A percentile compares a stretch with the other conserved stretches of the same genome.
These are phyloP conservation scores for Pseudevernia furfuracea DNA, from an alignment of 495 filamentous ascomycete genomes.

Conservation along the genomic window DNA sequence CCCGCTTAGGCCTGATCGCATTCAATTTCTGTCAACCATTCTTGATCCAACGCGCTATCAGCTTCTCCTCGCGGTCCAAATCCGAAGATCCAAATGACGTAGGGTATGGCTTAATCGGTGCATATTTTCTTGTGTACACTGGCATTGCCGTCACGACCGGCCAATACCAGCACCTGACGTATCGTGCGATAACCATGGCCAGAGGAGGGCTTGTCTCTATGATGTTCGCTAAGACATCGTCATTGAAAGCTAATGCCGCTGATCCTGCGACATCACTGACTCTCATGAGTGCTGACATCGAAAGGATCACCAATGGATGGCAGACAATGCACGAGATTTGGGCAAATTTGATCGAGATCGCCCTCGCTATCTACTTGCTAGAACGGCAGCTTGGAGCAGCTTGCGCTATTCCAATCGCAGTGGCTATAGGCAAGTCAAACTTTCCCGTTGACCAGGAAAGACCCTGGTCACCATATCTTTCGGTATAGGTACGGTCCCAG, in stretches of 20 bases:
- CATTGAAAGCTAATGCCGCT: slow-evolving; percentile 35
- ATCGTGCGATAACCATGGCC: slow-evolving; percentile 51
- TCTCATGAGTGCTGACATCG: slow-evolving; percentile 58
- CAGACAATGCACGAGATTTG: slow-evolving; percentile 50
- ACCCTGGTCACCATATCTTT: neutral
- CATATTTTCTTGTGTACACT: slow-evolving; percentile 51
- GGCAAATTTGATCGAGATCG: slow-evolving; percentile 51
- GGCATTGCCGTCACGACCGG: slow-evolving; percentile 51
- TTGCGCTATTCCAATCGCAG: slow-evolving; percentile 47
- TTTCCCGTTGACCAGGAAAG: neutral
- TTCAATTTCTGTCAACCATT: slow-evolving; percentile 60
- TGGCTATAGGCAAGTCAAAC: slow-evolving; percentile 39
- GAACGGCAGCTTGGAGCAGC: slow-evolving; percentile 49
- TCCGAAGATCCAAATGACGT: slow-evolving; percentile 38
- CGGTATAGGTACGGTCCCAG: neutral
- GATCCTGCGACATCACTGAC: slow-evolving; percentile 50
- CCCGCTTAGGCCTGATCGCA: slow-evolving; percentile 47
- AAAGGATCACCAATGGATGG: slow-evolving; percentile 44
- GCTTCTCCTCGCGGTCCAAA: slow-evolving; percentile 39
- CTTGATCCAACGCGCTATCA: slow-evolving; percentile 47
- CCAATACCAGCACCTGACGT: slow-evolving; percentile 51
- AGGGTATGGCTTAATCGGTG: slow-evolving; percentile 58
- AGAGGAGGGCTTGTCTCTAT: slow-evolving; percentile 51
- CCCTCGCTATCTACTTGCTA: slow-evolving; percentile 51
- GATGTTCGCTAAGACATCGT: slow-evolving; percentile 48